These are phyloP conservation scores for Thyridium curvatum DNA, from an alignment of 2,329 filamentous ascomycete species.

Conservation along the genomic window DNA sequence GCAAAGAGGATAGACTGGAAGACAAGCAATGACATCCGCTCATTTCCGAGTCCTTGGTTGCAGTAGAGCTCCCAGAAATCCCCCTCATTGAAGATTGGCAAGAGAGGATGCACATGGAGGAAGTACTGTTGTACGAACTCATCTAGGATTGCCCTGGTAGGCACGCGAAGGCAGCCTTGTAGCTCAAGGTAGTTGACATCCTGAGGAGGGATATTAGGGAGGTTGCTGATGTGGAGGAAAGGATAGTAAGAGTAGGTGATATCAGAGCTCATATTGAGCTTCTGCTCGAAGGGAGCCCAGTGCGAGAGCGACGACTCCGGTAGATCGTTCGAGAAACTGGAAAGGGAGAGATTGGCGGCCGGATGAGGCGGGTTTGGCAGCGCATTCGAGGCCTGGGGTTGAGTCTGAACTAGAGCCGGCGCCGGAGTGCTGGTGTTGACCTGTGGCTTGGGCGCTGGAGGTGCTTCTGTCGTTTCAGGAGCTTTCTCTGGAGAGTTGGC, in stretches of 20 bases:
- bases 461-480: background rate
- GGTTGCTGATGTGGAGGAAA: constrained; percentile 30
- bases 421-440: background rate
- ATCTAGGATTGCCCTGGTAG: constrained; percentile 31
- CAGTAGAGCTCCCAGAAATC: constrained; percentile 41
- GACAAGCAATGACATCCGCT: constrained; percentile 34
- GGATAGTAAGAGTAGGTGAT: constrained; percentile 33
- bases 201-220: constrained; percentile 31
- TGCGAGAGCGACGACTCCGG: background rate
- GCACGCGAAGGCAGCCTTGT: constrained; percentile 39
- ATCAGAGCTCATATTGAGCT: constrained; percentile 12
- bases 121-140: constrained; percentile 44
- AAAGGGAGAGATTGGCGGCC: too few relatives aligned
- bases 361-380: background rate
- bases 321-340: background rate
- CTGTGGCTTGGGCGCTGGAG: background rate
- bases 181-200: constrained; percentile 40
- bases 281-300: background rate
- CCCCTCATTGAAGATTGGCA: constrained; percentile 37
- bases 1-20: constrained; percentile 39
- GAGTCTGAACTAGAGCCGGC: background rate
- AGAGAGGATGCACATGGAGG: constrained; percentile 36
- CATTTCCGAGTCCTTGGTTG: constrained; percentile 13
- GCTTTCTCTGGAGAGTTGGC: background rate
- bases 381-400: background rate